Conservation (phyloP, 2,329 filamentous ascomycete genomes). For the Calonectria montana region DNA sequence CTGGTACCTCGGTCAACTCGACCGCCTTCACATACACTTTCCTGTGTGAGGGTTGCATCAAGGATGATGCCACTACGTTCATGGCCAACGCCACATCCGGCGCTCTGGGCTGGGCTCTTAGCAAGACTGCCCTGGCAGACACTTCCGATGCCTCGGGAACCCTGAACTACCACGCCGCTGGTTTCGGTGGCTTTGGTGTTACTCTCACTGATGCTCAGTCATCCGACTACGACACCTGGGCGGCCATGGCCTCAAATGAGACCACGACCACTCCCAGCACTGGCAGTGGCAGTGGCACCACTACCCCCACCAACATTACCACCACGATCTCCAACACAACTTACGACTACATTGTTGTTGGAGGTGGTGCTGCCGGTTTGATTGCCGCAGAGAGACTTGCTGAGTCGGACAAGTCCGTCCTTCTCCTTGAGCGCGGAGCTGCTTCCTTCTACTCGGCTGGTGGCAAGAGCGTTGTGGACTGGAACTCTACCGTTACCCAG, state of each 20-base stretch:
- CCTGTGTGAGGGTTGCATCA: conserved; percentile 69
- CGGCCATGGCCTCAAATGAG: conserved; percentile 56
- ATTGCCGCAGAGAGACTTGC: conserved; percentile 67
- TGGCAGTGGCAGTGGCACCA: conserved; percentile 41
- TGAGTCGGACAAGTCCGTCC: conserved; percentile 72
- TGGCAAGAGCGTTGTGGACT: conserved; percentile 72
- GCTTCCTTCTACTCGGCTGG: conserved; percentile 71
- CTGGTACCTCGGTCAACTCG: conserved; percentile 67
- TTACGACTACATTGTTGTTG: conserved; percentile 74
- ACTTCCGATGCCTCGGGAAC: conserved; percentile 45
- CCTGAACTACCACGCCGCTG: conserved; percentile 54
- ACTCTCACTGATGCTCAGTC: conserved; percentile 51
- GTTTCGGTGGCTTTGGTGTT: conserved; percentile 58
- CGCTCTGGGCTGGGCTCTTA: conserved; percentile 68
- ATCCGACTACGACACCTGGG: conserved; percentile 55
- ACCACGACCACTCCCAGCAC: conserved; percentile 43
- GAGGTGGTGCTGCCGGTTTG: conserved; percentile 71
- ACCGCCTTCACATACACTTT: conserved; percentile 73
- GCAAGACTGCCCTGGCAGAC: conserved; percentile 55
- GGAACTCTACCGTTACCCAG: conserved; percentile 73
- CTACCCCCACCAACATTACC: conserved; percentile 39
- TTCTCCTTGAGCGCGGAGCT: conserved; percentile 67
- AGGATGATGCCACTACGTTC: conserved; percentile 57
- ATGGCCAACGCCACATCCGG: conserved; percentile 57
- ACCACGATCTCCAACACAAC: conserved; percentile 47